These are phyloP conservation scores for Dryas integrifolia DNA, from an alignment of 331 rosid species.

Conservation along the genomic window DNA sequence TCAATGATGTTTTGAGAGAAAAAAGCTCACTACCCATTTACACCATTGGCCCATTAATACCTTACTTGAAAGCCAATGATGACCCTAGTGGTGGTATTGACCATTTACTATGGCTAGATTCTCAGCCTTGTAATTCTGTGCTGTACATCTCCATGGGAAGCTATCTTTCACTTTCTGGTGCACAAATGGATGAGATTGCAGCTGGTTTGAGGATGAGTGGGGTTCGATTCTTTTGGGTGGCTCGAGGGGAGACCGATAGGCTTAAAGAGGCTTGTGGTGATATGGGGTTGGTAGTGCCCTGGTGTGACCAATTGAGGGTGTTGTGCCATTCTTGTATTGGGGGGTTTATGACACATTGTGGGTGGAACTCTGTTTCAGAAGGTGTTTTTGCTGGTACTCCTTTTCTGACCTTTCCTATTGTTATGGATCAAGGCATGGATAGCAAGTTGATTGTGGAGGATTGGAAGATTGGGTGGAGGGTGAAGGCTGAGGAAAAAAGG, in stretches of 20 bases:
- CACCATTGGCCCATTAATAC: conserved; percentile 45
- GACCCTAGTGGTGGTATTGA: background rate
- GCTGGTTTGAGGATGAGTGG: conserved; percentile 34
- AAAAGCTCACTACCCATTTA: conserved; percentile 39
- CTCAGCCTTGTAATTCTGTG: conserved; percentile 47
- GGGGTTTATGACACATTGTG: conserved; percentile 57
- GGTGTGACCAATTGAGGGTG: conserved; percentile 60
- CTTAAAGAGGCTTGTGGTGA: conserved; percentile 33
- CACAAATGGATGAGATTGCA: conserved; percentile 47
- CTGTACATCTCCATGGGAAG: conserved; percentile 61
- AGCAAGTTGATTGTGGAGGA: conserved; percentile 38
- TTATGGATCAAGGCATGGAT: conserved; percentile 38
- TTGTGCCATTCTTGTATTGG: conserved; percentile 42
- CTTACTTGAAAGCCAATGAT: conserved; percentile 3
- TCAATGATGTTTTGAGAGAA: conserved; percentile 35
- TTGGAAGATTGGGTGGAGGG: conserved; percentile 53
- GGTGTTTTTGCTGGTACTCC: conserved; percentile 46
- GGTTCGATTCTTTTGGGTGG: conserved; percentile 43
- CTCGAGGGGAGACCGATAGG: conserved; percentile 26
- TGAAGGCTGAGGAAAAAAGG: conserved; percentile 22
- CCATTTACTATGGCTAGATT: conserved; percentile 46
- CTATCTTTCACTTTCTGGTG: conserved; percentile 33
- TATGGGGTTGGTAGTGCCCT: conserved; percentile 39
- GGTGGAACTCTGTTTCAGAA: conserved; percentile 55
- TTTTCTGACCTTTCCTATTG: conserved; percentile 42